Conservation (phyloP, 2,329 filamentous ascomycete genomes). For the Ophiostoma novo-ulmi region DNA sequence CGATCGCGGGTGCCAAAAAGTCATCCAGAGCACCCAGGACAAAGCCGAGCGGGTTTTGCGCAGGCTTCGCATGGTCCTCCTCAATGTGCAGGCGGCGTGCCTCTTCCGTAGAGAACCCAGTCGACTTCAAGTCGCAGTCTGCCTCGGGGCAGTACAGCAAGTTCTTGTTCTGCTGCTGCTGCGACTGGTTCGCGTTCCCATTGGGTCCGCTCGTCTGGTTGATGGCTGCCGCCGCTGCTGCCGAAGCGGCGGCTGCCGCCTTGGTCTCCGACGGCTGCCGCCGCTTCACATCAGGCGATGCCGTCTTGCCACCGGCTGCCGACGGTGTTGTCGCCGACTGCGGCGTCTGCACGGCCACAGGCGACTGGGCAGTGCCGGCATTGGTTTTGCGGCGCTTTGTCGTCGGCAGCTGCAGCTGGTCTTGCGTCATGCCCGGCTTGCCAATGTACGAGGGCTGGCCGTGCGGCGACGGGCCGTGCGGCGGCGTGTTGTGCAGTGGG, state of each 20-base stretch:
- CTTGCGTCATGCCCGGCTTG: conserved; percentile 48
- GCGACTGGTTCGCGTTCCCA: conserved; percentile 22
- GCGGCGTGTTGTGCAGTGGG: conserved; percentile 37
- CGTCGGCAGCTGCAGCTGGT: conserved; percentile 51
- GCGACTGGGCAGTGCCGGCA: conserved; percentile 36
- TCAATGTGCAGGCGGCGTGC: conserved; percentile 48
- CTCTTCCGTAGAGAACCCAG: conserved; percentile 52
- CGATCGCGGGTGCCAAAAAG: conserved; percentile 47
- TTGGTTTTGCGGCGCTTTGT: conserved; percentile 52
- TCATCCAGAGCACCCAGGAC: conserved; percentile 46
- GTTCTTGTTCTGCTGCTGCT: conserved; percentile 36
- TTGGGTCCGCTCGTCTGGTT: conserved; percentile 26
- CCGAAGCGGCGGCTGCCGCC: conserved; percentile 16
- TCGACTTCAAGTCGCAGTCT: conserved; percentile 48
- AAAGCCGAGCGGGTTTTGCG: conserved; percentile 51
- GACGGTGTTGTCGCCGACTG: conserved; percentile 36
- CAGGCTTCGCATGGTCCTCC: conserved; percentile 56
- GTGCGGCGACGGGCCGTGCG: conserved; percentile 50
- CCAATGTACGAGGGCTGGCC: conserved; percentile 54
- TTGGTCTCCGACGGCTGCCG: conserved; percentile 32
- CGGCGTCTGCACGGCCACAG: conserved; percentile 35
- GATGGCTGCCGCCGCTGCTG: not conserved
- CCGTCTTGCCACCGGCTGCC: conserved; percentile 37
- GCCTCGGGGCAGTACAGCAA: conserved; percentile 49
- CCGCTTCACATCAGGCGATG: conserved; percentile 43